These are phyloP conservation scores for Parasarocladium wereldwijsianum DNA, from an alignment of 2,329 filamentous ascomycete species.

Conservation along the genomic window DNA sequence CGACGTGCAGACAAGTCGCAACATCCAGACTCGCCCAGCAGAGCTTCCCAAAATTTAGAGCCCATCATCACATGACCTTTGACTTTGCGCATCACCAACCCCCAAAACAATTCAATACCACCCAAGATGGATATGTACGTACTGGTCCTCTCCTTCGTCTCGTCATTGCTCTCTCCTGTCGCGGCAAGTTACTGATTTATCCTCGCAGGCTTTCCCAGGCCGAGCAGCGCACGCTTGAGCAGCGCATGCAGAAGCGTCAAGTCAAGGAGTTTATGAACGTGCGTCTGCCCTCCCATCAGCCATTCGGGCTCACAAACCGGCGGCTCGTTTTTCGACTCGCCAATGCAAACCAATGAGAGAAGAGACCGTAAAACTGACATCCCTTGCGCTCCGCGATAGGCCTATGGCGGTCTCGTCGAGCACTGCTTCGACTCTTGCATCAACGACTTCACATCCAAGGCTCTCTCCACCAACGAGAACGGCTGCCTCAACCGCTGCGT, in stretches of 20 bases:
- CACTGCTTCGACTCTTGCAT: slow-evolving; percentile 95
- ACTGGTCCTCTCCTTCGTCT: background rate
- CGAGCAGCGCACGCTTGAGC: slow-evolving; percentile 86
- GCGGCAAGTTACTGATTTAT: slow-evolving; percentile 8
- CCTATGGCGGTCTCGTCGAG: slow-evolving; percentile 40
- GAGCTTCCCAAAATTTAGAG: too few species aligned
- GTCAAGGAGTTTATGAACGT: slow-evolving; percentile 99
- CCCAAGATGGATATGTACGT: slow-evolving; percentile 10
- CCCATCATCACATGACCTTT: too few species aligned
- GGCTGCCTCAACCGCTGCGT: slow-evolving; percentile 91
- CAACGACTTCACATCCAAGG: slow-evolving; percentile 97
- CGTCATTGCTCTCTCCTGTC: background rate
- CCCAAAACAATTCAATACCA: background rate
- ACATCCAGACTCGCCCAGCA: too few species aligned
- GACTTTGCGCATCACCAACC: too few species aligned
- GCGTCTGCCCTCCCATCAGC: slow-evolving; percentile 26
- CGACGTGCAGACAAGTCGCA: too few species aligned
- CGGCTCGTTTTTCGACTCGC: slow-evolving; percentile 1
- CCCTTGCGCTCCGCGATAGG: slow-evolving; percentile 11
- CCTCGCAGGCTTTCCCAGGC: slow-evolving; percentile 45
- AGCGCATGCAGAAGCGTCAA: slow-evolving; percentile 93
- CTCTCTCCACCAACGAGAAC: slow-evolving; percentile 73
- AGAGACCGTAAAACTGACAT: slow-evolving; percentile 1
- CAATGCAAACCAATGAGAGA: background rate
- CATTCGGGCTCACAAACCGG: background rate